Base-by-base conservation (phyloP, 2,329 filamentous ascomycete species). In the Alternaria infectoria region DNA sequence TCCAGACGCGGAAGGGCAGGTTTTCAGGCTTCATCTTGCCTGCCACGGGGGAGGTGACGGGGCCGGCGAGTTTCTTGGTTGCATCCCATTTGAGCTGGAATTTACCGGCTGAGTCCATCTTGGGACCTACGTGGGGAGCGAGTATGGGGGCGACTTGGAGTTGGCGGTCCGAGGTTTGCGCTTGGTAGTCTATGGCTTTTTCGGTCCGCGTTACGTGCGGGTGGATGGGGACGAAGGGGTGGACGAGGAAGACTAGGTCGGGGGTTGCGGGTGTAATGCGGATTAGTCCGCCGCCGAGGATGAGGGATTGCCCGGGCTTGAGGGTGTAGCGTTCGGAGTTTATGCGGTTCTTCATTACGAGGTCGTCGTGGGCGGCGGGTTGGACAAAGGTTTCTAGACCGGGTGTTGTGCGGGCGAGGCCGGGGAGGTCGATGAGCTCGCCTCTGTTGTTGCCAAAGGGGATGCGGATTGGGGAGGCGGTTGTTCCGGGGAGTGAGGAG, bases 341-440 rank as follows among this genome's bases (percentile, higher is more conserved):
- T 57, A 94, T 83, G 32, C 93, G 90, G 32, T 86, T 85, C 63
- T 88, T 90, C 93, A 99, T 96, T 61, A 97, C 86, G 17, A 97
- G 83, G 6, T 88, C 86, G 11, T 85, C 79, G 44, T 89, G 89
- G 72, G 91, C 83, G 64, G 90, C 84, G 44, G 90, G 86, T 44
- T 86, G 82, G 51, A 97, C 90, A 74, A 91, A 89, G 1, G 87
- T 81, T 51, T 93, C 90, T 7, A 98, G 83, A 15, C 89, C 74
- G 5, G 75, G 77, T 2, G 62, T 87, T 25, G 89, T 90, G 49
- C 96, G 89, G 9, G 90, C 87, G 32, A 99, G 83, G 1, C 96
- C 96, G 0, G 96, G 96, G 13, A 99, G 85, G 77, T 99, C 96
- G 72, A 99, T 93, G 32, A 99, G 85, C 79, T 99, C 96, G 59